Evolutionary conservation across 2,329 filamentous ascomycete species (phyloP).

Genomic region (Aspergillus sp.): DNA sequence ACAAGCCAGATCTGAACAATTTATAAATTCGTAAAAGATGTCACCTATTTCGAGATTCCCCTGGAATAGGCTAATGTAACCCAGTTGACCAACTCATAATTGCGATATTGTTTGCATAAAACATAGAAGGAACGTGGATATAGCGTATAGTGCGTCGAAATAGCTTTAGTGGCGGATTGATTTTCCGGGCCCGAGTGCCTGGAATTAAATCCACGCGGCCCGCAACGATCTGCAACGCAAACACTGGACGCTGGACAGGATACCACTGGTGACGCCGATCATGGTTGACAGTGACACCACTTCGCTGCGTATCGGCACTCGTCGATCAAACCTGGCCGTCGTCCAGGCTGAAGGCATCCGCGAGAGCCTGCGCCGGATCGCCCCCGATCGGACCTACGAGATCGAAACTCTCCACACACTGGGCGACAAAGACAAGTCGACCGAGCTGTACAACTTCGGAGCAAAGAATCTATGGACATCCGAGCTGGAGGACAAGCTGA

Average conservation of each 20-base stretch:
- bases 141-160: too few species aligned
- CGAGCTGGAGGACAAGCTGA: slow-evolving; percentile 75
- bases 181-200: too few species aligned
- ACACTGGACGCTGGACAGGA: background rate
- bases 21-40: too few species aligned
- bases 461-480: slow-evolving; percentile 65
- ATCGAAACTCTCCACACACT: slow-evolving; percentile 70
- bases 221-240: too few species aligned
- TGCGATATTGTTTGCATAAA: too few species aligned
- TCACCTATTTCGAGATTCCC: too few species aligned
- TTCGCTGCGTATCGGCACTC: slow-evolving; percentile 64
- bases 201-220: too few species aligned
- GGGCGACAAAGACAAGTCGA: slow-evolving; percentile 82
- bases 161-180: too few species aligned
- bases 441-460: slow-evolving; percentile 73
- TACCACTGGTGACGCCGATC: background rate
- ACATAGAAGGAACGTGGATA: too few species aligned
- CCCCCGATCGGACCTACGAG: slow-evolving; percentile 66
- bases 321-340: slow-evolving; percentile 75
- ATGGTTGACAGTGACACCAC: background rate
- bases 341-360: slow-evolving; percentile 74
- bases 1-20: too few species aligned
- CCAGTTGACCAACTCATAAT: too few species aligned
- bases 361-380: slow-evolving; percentile 59
- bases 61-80: too few species aligned